A percentile compares a stretch with the other conserved stretches of the same genome.
Conservation (phyloP, 2,329 filamentous ascomycete species). For the Arthrobotrys sphaeroides region DNA sequence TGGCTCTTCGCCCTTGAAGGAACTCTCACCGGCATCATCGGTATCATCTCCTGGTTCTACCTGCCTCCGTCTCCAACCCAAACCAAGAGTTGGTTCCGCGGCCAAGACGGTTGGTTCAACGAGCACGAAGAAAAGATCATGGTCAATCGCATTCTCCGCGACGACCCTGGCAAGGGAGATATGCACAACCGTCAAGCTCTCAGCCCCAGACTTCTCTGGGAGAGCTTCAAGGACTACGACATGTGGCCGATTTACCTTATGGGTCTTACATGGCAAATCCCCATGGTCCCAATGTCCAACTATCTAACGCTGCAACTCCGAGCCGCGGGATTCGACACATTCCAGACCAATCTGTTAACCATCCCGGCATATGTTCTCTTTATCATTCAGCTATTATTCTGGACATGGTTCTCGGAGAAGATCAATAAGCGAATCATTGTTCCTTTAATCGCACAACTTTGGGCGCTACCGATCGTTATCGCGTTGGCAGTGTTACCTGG, state of each 20-base stretch:
- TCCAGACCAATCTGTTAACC: conserved; percentile 71
- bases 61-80: conserved; percentile 73
- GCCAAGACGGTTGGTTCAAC: conserved; percentile 72
- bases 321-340: conserved; percentile 69
- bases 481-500: conserved; percentile 64
- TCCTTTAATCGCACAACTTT: conserved; percentile 67
- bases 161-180: conserved; percentile 69
- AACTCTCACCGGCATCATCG: conserved; percentile 67
- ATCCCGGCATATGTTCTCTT: conserved; percentile 68
- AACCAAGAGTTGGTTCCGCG: conserved; percentile 70
- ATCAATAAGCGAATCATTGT: conserved; percentile 67
- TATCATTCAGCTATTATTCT: conserved; percentile 65
- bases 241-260: conserved; percentile 70
- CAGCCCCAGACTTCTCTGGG: conserved; percentile 65
- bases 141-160: conserved; percentile 71
- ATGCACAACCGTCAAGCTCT: conserved; percentile 72
- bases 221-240: conserved; percentile 69
- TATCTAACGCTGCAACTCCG: conserved; percentile 71
- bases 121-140: conserved; percentile 76
- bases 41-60: conserved; percentile 68
- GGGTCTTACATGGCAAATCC: conserved; percentile 68
- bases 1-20: conserved; percentile 67
- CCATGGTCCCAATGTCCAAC: conserved; percentile 64
- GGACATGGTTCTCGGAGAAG: conserved; percentile 66
- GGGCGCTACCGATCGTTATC: conserved; percentile 70